Conservation (phyloP, 768 basidiomycete genomes). For the Lactarius deliciosus region DNA sequence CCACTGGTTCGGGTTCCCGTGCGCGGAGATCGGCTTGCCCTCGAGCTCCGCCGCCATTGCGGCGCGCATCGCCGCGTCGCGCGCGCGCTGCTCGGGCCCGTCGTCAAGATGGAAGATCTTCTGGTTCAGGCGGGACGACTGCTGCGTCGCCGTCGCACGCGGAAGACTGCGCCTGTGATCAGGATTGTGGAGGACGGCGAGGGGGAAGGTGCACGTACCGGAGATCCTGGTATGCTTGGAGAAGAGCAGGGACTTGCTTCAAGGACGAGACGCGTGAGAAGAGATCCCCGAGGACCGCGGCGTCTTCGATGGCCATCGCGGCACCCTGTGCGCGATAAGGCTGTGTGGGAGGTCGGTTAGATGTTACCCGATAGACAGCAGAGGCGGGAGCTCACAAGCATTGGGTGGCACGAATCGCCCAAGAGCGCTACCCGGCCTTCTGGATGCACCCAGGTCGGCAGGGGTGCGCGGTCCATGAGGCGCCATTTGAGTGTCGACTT, state of each 20-base stretch:
- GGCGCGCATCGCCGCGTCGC: conserved; percentile 51
- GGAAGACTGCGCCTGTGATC: conserved; percentile 31
- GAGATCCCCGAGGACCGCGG: conserved; percentile 47
- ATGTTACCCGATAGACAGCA: neutral
- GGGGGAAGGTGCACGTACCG: conserved; percentile 33
- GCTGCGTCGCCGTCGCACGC: conserved; percentile 52
- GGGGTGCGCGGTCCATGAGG: conserved; percentile 43
- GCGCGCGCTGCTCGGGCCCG: conserved; percentile 49
- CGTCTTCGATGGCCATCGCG: conserved; percentile 52
- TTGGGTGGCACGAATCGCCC: conserved; percentile 46
- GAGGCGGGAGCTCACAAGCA: conserved; percentile 36
- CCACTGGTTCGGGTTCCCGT: conserved; percentile 55
- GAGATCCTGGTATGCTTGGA: conserved; percentile 53
- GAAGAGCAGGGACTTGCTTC: conserved; percentile 45
- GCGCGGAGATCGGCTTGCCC: conserved; percentile 30
- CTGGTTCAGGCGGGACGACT: conserved; percentile 50
- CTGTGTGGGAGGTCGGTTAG: conserved; percentile 22
- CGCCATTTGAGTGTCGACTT: conserved; percentile 44
- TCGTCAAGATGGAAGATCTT: conserved; percentile 56
- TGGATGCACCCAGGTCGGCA: conserved; percentile 42
- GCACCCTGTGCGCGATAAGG: conserved; percentile 47
- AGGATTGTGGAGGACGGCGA: neutral
- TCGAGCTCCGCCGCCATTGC: conserved; percentile 46
- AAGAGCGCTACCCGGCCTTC: conserved; percentile 39
- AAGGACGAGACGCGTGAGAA: conserved; percentile 47